These are phyloP conservation scores for Lecanicillium sp. DNA, from an alignment of 2,329 filamentous ascomycete genomes.

Conservation along the genomic window DNA sequence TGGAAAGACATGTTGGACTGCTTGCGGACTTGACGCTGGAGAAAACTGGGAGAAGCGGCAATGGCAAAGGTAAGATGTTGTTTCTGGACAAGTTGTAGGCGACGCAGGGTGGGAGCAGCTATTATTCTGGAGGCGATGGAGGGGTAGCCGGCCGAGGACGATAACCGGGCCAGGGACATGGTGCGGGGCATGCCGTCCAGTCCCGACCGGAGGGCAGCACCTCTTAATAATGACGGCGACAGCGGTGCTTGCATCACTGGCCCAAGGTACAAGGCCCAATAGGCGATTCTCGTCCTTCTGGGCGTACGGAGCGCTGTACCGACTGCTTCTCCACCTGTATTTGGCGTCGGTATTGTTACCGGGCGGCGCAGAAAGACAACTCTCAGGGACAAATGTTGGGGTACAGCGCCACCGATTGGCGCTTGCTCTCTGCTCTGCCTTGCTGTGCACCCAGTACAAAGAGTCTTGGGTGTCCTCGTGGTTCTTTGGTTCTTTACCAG, in stretches of 20 bases:
- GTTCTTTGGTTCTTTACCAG: too few relatives aligned
- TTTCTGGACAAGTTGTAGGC: slow-evolving; percentile 3
- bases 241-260: too few relatives aligned
- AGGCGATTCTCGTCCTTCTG: too few relatives aligned
- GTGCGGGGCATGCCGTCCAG: slow-evolving; percentile 8
- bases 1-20: slow-evolving; percentile 50
- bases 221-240: slow-evolving; percentile 3
- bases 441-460: too few relatives aligned
- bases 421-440: too few relatives aligned
- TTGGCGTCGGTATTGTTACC: slow-evolving; percentile 2
- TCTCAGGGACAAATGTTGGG: too few relatives aligned
- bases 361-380: too few relatives aligned
- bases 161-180: slow-evolving; percentile 1
- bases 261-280: too few relatives aligned
- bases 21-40: slow-evolving; percentile 14
- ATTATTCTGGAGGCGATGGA: slow-evolving; percentile 9
- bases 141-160: slow-evolving; percentile 5
- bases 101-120: slow-evolving; percentile 8
- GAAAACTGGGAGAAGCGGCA: slow-evolving; percentile 5
- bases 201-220: slow-evolving; percentile 6
- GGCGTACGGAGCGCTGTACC: too few relatives aligned
- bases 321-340: not conserved
- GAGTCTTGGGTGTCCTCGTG: too few relatives aligned
- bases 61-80: slow-evolving; percentile 9
- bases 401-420: too few relatives aligned